Base-by-base conservation (phyloP, 2,329 filamentous ascomycete species). In the Alternaria sp. region DNA sequence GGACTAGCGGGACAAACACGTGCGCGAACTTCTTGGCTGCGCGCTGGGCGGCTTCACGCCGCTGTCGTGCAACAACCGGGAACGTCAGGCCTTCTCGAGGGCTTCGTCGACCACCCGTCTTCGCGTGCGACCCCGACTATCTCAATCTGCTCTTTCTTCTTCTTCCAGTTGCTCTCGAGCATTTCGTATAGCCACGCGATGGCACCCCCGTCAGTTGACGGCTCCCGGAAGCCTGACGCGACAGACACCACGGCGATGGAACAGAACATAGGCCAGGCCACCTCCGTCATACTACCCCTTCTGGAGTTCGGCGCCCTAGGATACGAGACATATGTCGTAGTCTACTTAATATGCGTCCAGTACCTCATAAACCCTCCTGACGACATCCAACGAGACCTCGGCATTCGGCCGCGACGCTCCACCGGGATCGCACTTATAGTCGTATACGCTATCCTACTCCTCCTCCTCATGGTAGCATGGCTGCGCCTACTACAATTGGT, bases 291-390 rank as follows among this genome's bases (percentile, higher is more conserved):
- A 59, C 88, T 97, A 60, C 93, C 93, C 5, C 69, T 89, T 43
- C 76, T 95, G 54, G 86, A 97, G 44, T 79, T 89, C 32, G 89
- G 85, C 28, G 83, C 87, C 40, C 85, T 92, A 64, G 89, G 85
- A 40, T 93, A 92, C 79, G 87, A 87, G 19, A 91, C 88, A 32
- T 97, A 91, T 81, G 89, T 89, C 13, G 79, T 93, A 52, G 87
- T 91, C 52, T 89, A 86, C 66, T 65, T 64, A 53, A 62, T 64
- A 61, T 59, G 73, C 93, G 91, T 95, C 69, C 83, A 91, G 70
- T 94, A 93, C 76, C 86, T 97, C 49, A 83, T 93, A 65, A 79
- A 83, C 58, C 83, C 85, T 23, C 75, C 81, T 53, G 55, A 61
- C 13, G 55, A 67, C 9, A 26, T 74, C 10, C 67, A 52, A 25